Base-by-base conservation (phyloP, 805 yeast genomes). In the Maudiozyma saulgeensis region DNA sequence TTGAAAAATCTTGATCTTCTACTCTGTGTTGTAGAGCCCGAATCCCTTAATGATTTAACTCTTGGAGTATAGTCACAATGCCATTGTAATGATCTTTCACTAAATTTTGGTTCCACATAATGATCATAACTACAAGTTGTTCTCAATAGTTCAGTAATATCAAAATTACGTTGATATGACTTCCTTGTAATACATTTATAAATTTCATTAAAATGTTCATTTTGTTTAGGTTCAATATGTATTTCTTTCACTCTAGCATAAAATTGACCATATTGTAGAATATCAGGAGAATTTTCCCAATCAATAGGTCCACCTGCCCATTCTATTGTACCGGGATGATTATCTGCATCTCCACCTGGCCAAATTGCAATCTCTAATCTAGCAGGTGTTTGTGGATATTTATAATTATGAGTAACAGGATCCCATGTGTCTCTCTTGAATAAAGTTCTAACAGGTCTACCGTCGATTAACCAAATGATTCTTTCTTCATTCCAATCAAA, bases 251-350 rank as follows among this genome's bases (percentile, higher is more conserved):
- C 65, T 49, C 74, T 73, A 8, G 86, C 82, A 59, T 78, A 82
- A 70, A 79, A 84, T 69, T 87, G 87, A 7, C 96, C 96, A 43
- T 79, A 75, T 51, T 82, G 69, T 50, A 74, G 53, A 48, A 89
- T 79, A 66, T 88, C 96, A 1, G 75, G 69, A 6, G 90, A 75
- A 63, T 57, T 60, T 15, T 84, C 71, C 97, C 97, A 91, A 70
- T 87, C 77, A 49, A 91, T 79, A 9, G 53, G 68, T 62, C 97
- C 98, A 60, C 96, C 96, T 18, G 96, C 88, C 91, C 91, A 90
- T 49, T 74, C 81, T 48, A 80, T 73, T 2, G 91, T 84, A 63
- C 91, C 91, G 9, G 68, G 63, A 31, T 75, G 77, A 59, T 74
- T 77, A 25, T 66, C 53, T 18, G 73, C 61, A 49, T 69, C 71